Percentiles rank a stretch among this genome's conserved stretches.
Conservation (phyloP, 1,284 basidiomycete species). For the Ceratobasidium sp. region DNA sequence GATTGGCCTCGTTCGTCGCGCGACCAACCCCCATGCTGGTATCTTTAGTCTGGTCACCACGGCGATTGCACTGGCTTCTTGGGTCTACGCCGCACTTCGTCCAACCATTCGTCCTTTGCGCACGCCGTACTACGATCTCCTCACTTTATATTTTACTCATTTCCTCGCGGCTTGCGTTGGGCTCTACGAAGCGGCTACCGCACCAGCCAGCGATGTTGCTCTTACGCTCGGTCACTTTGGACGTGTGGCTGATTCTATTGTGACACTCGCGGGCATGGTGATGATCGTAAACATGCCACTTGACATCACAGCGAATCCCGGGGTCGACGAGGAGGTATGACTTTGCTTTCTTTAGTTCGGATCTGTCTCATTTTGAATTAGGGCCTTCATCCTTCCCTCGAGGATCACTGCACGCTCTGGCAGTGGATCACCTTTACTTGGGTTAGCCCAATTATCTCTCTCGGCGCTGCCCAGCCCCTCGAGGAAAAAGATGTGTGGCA, state of each 20-base stretch:
- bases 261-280: conserved; percentile 16
- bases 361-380: not conserved
- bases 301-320: conserved; percentile 13
- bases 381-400: conserved; percentile 38
- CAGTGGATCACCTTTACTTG: conserved; percentile 47
- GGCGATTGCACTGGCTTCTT: conserved; percentile 29
- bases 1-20: not conserved
- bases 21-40: conserved; percentile 1
- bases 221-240: conserved; percentile 4
- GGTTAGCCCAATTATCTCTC: conserved; percentile 44
- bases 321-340: conserved; percentile 38
- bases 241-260: conserved; percentile 29
- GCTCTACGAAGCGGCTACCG: conserved; percentile 31
- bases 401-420: conserved; percentile 43
- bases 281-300: conserved; percentile 43
- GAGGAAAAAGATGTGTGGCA: conserved; percentile 48
- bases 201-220: not conserved
- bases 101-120: conserved; percentile 33
- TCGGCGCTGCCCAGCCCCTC: conserved; percentile 34
- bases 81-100: conserved; percentile 41
- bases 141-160: conserved; percentile 29
- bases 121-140: conserved; percentile 43
- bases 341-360: not conserved
- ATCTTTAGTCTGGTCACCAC: conserved; percentile 12
- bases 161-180: conserved; percentile 34